Conservation (phyloP, 306 rosid genomes). For the Trichosanthes truncata region DNA sequence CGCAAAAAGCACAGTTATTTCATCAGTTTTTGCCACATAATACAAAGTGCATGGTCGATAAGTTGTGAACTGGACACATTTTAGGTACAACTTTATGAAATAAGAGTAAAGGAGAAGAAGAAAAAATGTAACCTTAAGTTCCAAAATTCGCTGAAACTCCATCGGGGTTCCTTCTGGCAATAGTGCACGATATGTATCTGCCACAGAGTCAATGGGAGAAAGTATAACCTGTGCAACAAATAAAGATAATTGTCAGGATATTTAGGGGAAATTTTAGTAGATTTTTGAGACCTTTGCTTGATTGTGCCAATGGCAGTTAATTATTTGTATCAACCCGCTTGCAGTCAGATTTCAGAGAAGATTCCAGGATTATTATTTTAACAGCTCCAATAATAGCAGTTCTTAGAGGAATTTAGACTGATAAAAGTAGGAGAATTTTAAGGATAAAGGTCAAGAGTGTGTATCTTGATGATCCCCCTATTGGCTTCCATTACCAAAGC, state of each 20-base stretch:
- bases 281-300: neutral
- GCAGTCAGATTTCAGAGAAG: neutral
- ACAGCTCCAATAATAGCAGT: neutral
- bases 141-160: constrained; percentile 95
- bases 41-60: neutral
- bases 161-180: constrained; percentile 98
- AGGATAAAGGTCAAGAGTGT: neutral
- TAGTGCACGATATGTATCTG: constrained; percentile 88
- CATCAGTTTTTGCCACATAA: neutral
- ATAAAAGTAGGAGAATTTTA: neutral
- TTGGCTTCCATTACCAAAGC: neutral
- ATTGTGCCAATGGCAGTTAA: neutral
- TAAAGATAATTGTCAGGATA: neutral
- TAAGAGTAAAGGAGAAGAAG: neutral
- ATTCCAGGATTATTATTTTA: neutral
- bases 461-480: neutral
- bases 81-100: neutral
- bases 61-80: neutral
- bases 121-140: constrained; percentile 70
- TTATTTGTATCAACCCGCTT: neutral
- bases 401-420: neutral
- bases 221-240: constrained; percentile 65
- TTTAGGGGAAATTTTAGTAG: neutral
- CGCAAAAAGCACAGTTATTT: neutral
- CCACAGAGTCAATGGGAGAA: constrained; percentile 94